Evolutionary conservation across 169 alveolate species (phyloP).

Genomic region (Plasmodium cynomolgi): DNA sequence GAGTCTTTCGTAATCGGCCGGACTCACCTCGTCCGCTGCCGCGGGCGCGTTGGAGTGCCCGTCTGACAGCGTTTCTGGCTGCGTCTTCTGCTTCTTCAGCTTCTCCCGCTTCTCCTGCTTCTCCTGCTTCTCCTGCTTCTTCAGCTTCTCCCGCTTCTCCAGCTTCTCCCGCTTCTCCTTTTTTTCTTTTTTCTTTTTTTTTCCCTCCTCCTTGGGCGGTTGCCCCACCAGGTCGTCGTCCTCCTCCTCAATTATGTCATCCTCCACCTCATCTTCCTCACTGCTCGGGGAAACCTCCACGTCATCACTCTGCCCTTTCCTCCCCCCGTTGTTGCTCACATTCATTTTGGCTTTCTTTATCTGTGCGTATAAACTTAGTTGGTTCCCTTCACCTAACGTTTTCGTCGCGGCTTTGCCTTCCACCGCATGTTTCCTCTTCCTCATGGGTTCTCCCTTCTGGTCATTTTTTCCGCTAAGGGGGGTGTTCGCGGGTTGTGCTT

Average conservation of each 20-base stretch:
- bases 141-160: neutral
- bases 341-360: neutral
- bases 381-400: neutral
- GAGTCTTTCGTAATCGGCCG: constrained; percentile 76
- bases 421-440: constrained; percentile 25
- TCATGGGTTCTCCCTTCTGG: neutral
- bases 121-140: neutral
- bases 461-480: neutral
- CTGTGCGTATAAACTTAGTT: constrained; percentile 44
- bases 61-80: neutral
- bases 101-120: no score
- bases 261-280: neutral
- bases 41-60: neutral
- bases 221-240: neutral
- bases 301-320: neutral
- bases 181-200: neutral
- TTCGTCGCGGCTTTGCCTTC: constrained; percentile 40
- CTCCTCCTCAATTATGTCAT: neutral
- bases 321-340: neutral
- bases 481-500: neutral
- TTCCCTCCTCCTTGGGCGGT: neutral
- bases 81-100: neutral
- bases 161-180: neutral
- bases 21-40: neutral
- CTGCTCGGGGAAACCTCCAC: neutral